Base-by-base conservation (phyloP, 495 filamentous ascomycete genomes). In the Entonaema liquescens region DNA sequence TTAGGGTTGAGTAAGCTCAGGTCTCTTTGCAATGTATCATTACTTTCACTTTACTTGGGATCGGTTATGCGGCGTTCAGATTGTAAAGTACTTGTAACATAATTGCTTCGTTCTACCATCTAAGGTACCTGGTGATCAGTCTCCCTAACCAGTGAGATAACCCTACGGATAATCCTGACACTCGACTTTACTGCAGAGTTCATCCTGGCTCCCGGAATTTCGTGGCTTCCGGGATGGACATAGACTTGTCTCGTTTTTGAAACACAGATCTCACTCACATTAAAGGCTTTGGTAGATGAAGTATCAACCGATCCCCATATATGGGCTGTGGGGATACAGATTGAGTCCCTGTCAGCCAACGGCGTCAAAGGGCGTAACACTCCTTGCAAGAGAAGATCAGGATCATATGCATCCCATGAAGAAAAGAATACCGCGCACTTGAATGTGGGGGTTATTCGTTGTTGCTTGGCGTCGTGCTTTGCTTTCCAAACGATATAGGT, bases 371-470 rank as follows among this genome's bases (percentile, higher is more conserved):
- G 17, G 17, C 13, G 38, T 2, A 19, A 3, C 6, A 19, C 26
- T 11, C 11, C 31, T 33, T 12, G 17, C 47, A 2, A 42, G 11
- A 5, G 28, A 5, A 62, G 15, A 12, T 19, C 31, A 11, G 33
- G 60, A 29, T 63, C 49, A 25, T 55, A 35, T 28, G 31, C 33
- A 7, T 36, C 15, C 9, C 42, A 11, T 13, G 59, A 1, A 7
- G 60, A 63, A 19, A 63, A 42, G 33, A 63, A 55, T 11, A 63
- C 29, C 6, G 49, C 60, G 17, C 47, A 54, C 49, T 63, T 55
- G 31, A 63, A 54, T 1, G 47, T 44, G 19, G 49, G 49, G 40
- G 21, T 19, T 47, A 36, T 26, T 17, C 62, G 49, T 7, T 52
- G 13, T 52, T 25, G 25, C 21, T 25, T 13, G 13, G 38, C 2